A percentile compares a stretch with the other conserved stretches of the same genome.
These are phyloP conservation scores for Exophiala phaeomuriformis DNA, from an alignment of 2,329 filamentous ascomycete genomes.

Conservation along the genomic window DNA sequence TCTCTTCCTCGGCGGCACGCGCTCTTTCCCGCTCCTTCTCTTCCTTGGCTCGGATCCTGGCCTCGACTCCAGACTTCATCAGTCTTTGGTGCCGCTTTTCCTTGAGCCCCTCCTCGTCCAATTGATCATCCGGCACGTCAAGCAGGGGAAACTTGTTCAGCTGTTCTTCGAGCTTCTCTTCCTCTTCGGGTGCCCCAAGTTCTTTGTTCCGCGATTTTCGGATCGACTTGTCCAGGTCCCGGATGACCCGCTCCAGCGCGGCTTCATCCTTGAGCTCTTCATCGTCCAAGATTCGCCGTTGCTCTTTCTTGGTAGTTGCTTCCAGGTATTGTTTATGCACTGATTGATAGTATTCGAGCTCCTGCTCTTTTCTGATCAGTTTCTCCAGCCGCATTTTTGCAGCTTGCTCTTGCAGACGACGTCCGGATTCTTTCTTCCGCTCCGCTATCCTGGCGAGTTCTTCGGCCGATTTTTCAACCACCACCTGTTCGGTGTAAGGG, in stretches of 20 bases:
- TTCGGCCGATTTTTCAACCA: constrained; percentile 88
- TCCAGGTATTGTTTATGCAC: constrained; percentile 59
- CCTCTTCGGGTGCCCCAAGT: constrained; percentile 72
- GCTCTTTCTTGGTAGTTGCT: constrained; percentile 80
- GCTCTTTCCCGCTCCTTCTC: constrained; percentile 93
- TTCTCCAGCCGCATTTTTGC: constrained; percentile 96
- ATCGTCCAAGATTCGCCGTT: constrained; percentile 72
- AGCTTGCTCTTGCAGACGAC: constrained; percentile 87
- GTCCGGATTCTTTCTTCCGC: constrained; percentile 87
- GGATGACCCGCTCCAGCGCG: constrained; percentile 74
- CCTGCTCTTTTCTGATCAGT: constrained; percentile 89
- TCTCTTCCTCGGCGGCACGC: constrained; percentile 71
- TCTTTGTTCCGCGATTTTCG: constrained; percentile 89
- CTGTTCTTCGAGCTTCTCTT: constrained; percentile 68
- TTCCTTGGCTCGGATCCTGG: constrained; percentile 83
- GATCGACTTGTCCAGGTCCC: constrained; percentile 84
- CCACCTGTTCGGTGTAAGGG: constrained; percentile 82
- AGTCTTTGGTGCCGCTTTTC: constrained; percentile 87
- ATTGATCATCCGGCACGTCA: constrained; percentile 80
- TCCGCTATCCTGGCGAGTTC: constrained; percentile 85
- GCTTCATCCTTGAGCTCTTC: constrained; percentile 89
- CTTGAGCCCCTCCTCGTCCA: constrained; percentile 86
- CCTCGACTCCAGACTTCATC: constrained; percentile 91
- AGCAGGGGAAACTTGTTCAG: constrained; percentile 69
- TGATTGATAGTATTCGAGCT: constrained; percentile 86